Base-by-base conservation (phyloP, 148 eudicot species). In the Amaranthus cruentus region DNA sequence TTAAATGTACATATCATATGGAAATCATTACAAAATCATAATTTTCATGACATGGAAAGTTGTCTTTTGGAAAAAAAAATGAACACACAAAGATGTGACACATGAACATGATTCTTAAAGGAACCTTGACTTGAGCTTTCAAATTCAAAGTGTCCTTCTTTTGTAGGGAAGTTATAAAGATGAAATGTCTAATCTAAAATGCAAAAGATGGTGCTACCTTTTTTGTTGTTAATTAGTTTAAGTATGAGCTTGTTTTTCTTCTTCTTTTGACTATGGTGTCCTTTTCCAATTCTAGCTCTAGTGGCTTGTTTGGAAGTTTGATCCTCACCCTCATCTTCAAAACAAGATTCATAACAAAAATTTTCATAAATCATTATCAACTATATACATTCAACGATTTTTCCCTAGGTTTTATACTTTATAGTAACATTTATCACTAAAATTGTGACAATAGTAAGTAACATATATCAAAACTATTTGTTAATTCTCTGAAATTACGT, bases 61-160 rank as follows among this genome's bases (percentile, higher is more conserved):
- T 28, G 38, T 28, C 0, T 28, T 28, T 28, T 28, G 38, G 38
- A 28, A 28, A 28, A 28, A 28, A 28, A 28, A 28, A 28, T 28
- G 38, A 28, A 2, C 11, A 44, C 13, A 46, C 50, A 46, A 18
- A 64, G 28, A 54, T 55, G 73, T 69, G 50, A 55, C 73, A 69
- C 7, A 51, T 42, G 61, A 69, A 68, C 71, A 12, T 69, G 73
- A 50, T 14, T 69, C 47, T 69, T 46, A 42, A 43, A n/a, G 13
- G 47, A 0, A 69, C 10, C 55, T 72, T 72, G 74, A 72, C 74
- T 72, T 57, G 62, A 54, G 64, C 43, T n/a, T 46, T 57, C 14
- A 58, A 71, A 71, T 46, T 57, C 14, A 58, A 71, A 71, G 61
- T 57, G 15, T 46, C 66, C 52, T 60, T 48, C 56, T 70, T 56